A percentile compares a stretch with the other conserved stretches of the same genome.
phyloP scores from a whole-genome alignment of 2,329 filamentous ascomycete genomes.

The Coleophoma eucalyptorum region DNA sequence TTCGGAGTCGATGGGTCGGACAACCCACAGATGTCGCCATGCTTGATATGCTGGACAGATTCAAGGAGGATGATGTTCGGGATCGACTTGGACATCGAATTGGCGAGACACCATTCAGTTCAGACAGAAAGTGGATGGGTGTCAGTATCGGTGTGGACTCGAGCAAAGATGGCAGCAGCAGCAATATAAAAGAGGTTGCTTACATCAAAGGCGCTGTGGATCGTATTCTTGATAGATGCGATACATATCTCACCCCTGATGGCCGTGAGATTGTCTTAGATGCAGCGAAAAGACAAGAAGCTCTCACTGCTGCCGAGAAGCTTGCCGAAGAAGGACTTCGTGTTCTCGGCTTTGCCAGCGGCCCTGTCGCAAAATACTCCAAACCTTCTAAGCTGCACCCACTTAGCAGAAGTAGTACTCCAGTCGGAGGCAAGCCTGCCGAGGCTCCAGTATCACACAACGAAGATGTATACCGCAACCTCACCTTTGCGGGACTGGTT shows the following conservation, averaged over 20 bases:
- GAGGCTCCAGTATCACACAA: slow-evolving; percentile 33
- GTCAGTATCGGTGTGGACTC: slow-evolving; percentile 65
- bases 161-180: slow-evolving; percentile 27
- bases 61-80: slow-evolving; percentile 87
- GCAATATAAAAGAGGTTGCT: slow-evolving; percentile 66
- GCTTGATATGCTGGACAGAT: slow-evolving; percentile 85
- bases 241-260: slow-evolving; percentile 83
- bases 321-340: slow-evolving; percentile 89
- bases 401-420: slow-evolving; percentile 46
- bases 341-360: slow-evolving; percentile 91
- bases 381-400: slow-evolving; percentile 29
- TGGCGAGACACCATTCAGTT: slow-evolving; percentile 91
- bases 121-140: slow-evolving; percentile 98
- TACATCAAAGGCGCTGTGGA: slow-evolving; percentile 97
- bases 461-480: slow-evolving; percentile 75
- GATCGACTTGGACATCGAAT: slow-evolving; percentile 79
- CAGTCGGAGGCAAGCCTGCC: slow-evolving; percentile 29
- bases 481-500: slow-evolving; percentile 88
- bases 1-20: slow-evolving; percentile 87
- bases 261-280: slow-evolving; percentile 86
- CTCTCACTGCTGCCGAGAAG: slow-evolving; percentile 71
- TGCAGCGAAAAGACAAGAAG: slow-evolving; percentile 67
- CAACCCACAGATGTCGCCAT: slow-evolving; percentile 98
- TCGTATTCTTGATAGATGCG: slow-evolving; percentile 78
- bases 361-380: slow-evolving; percentile 53